Evolutionary conservation across 2,329 filamentous ascomycete genomes (phyloP).

Genomic region (Phialophora chinensis): DNA sequence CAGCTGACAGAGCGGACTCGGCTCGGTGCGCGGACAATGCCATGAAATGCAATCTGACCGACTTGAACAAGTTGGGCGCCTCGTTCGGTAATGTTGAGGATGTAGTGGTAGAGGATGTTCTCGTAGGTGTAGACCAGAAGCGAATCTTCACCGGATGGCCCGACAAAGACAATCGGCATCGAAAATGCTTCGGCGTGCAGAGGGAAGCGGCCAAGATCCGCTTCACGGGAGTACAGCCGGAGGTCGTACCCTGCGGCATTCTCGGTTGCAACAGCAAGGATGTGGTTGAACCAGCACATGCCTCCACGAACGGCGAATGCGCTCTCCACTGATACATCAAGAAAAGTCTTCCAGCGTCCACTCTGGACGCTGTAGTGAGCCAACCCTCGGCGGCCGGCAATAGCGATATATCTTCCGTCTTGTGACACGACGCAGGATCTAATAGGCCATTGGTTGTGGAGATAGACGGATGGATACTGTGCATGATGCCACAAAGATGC

Average conservation of each 20-base stretch:
- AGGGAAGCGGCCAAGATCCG: conserved; percentile 73
- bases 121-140: conserved; percentile 96
- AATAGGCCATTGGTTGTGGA: conserved; percentile 93
- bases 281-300: conserved; percentile 99
- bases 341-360: conserved; percentile 93
- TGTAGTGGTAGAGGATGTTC: conserved; percentile 92
- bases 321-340: conserved; percentile 78
- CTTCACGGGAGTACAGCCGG: conserved; percentile 90
- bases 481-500: conserved; percentile 94
- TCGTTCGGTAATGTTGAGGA: conserved; percentile 75
- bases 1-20: conserved; percentile 92
- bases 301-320: conserved; percentile 91
- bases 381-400: conserved; percentile 90
- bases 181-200: conserved; percentile 79
- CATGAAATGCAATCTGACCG: conserved; percentile 97
- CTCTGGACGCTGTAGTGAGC: conserved; percentile 96
- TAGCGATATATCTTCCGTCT: conserved; percentile 90
- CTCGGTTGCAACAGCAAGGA: conserved; percentile 92
- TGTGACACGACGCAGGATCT: conserved; percentile 83
- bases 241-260: conserved; percentile 80
- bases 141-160: conserved; percentile 89
- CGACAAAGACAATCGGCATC: conserved; percentile 86
- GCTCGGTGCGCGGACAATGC: conserved; percentile 91
- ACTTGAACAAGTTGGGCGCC: conserved; percentile 84
- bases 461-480: conserved; percentile 81